Conservation (phyloP, 108 stramenopile species). For the Licmophora abbreviata region DNA sequence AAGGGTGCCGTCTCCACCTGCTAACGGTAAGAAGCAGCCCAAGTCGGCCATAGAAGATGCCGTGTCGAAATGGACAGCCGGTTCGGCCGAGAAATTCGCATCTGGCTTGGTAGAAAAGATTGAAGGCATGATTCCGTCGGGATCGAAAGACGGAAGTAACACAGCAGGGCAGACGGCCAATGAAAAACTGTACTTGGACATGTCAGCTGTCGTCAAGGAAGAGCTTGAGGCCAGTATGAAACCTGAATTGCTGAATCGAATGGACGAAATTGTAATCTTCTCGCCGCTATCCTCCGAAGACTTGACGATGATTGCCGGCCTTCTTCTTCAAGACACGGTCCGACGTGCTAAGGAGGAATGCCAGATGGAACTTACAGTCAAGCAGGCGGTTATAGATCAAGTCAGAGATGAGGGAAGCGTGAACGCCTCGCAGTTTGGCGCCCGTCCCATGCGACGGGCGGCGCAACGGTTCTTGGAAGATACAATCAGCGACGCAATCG, state of each 20-base stretch:
- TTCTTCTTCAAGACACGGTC: conserved; percentile 49
- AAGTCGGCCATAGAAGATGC: too few species aligned
- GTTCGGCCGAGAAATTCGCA: conserved; percentile 6
- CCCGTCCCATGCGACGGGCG: conserved; percentile 79
- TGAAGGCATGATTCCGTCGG: conserved; percentile 10
- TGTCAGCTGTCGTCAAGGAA: conserved; percentile 79
- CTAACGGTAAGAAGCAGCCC: too few species aligned
- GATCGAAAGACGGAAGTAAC: background rate
- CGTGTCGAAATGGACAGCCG: conserved; percentile 14
- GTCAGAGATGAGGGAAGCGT: conserved; percentile 59
- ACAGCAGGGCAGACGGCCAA: conserved; percentile 6
- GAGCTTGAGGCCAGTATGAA: conserved; percentile 86
- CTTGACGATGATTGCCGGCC: conserved; percentile 61
- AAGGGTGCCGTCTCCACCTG: too few species aligned
- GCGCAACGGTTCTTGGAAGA: conserved; percentile 83
- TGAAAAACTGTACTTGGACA: conserved; percentile 49
- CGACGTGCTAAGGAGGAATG: conserved; percentile 56
- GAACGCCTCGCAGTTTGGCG: conserved; percentile 79
- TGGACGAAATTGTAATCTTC: conserved; percentile 98
- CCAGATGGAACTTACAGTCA: conserved; percentile 37
- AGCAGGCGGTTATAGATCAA: conserved; percentile 36
- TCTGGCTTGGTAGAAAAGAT: conserved; percentile 5
- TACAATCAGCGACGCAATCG: conserved; percentile 77
- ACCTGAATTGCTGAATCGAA: conserved; percentile 97
- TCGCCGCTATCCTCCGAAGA: conserved; percentile 63